These are phyloP conservation scores for Scenedesmus sp. DNA, from an alignment of 163 green algal species.

Conservation along the genomic window DNA sequence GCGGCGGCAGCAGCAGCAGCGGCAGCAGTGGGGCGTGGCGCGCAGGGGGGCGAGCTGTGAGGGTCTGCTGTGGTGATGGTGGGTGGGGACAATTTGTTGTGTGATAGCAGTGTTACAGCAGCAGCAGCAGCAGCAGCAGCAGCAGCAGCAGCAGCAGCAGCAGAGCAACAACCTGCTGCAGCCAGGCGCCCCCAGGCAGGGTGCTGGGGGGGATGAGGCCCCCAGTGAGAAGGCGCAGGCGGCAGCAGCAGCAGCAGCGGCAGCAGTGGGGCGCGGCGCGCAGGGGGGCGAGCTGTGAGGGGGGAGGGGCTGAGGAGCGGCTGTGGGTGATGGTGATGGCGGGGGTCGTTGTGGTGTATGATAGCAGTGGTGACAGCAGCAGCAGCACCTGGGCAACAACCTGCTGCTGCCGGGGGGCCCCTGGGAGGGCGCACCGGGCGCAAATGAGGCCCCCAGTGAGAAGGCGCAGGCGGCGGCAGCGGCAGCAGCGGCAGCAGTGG, in stretches of 20 bases:
- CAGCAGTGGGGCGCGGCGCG: not conserved
- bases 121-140: not conserved
- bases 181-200: not conserved
- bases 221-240: not conserved
- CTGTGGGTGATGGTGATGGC: too few relatives aligned
- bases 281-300: not conserved
- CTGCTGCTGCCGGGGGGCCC: conserved; percentile 39
- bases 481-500: conserved; percentile 14
- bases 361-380: too few relatives aligned
- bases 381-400: not conserved
- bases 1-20: conserved; percentile 5
- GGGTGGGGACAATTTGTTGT: too few relatives aligned
- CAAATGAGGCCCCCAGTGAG: not conserved
- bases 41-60: not conserved
- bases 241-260: conserved; percentile 7
- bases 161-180: conserved; percentile 40
- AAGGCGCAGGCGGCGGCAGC: not conserved
- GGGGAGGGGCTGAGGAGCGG: too few relatives aligned
- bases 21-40: not conserved
- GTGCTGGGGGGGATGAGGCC: not conserved
- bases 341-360: too few relatives aligned
- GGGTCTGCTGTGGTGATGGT: too few relatives aligned
- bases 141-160: not conserved
- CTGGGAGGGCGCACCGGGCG: not conserved
- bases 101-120: not conserved